These are phyloP conservation scores for Kazachstania africana DNA, from an alignment of 805 yeast genomes.

Conservation along the genomic window DNA sequence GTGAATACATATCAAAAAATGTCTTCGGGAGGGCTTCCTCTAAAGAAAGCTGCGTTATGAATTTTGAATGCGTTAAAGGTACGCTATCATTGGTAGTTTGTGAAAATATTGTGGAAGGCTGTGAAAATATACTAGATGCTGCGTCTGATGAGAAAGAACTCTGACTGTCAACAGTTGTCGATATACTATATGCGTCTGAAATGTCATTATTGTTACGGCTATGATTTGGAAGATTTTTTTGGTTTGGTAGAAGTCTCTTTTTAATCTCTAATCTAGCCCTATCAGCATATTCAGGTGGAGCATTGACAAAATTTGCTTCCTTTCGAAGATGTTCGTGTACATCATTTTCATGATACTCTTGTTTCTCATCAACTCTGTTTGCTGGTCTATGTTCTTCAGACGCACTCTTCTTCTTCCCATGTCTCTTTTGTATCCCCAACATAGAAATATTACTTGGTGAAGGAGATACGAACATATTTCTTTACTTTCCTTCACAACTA, in stretches of 20 bases:
- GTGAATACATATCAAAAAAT: slow-evolving; percentile 45
- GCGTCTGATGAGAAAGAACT: slow-evolving; percentile 12
- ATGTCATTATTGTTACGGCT: not conserved
- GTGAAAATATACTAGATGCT: slow-evolving; percentile 19
- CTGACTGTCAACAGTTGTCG: slow-evolving; percentile 4
- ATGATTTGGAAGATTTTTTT: not conserved
- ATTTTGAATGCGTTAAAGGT: slow-evolving; percentile 4
- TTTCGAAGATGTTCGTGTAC: no score
- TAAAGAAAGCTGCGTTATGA: slow-evolving; percentile 23
- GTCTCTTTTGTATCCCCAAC: slow-evolving; percentile 11
- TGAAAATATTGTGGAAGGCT: slow-evolving; percentile 13
- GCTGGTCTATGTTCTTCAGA: no score
- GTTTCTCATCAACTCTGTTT: no score
- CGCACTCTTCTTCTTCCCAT: no score
- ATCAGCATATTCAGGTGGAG: slow-evolving; percentile 26
- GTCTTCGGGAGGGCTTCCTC: slow-evolving; percentile 42
- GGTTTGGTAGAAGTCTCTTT: slow-evolving; percentile 7
- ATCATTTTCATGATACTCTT: no score
- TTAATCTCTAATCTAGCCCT: slow-evolving; percentile 27
- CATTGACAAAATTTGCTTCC: slow-evolving; percentile 20
- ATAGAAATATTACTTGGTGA: slow-evolving; percentile 22
- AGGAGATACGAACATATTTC: slow-evolving; percentile 24
- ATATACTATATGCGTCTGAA: not conserved
- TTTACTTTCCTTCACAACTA: not conserved
- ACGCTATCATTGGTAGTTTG: slow-evolving; percentile 9